Evolutionary conservation across 768 basidiomycete species (phyloP).

Genomic region (Lentinula guzmanii): DNA sequence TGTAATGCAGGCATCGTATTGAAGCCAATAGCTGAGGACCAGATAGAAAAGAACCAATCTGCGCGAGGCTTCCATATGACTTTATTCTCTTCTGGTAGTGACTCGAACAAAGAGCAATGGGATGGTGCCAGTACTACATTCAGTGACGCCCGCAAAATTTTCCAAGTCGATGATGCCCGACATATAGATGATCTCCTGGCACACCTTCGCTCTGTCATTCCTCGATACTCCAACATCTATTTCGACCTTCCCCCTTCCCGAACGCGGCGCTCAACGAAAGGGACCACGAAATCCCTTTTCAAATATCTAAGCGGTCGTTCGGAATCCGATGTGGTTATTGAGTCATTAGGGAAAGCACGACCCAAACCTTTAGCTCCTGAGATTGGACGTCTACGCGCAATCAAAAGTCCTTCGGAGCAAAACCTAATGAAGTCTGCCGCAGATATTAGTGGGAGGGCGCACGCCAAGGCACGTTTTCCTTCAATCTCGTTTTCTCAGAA

Average conservation of each 20-base stretch:
- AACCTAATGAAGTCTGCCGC: slow-evolving; percentile 78
- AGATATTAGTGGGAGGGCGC: slow-evolving; percentile 80
- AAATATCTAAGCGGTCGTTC: slow-evolving; percentile 38
- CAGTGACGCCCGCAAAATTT: slow-evolving; percentile 56
- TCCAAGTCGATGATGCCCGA: slow-evolving; percentile 72
- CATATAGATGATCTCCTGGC: slow-evolving; percentile 50
- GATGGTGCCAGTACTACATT: slow-evolving; percentile 82
- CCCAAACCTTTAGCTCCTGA: slow-evolving; percentile 55
- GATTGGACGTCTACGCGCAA: slow-evolving; percentile 61
- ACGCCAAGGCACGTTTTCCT: slow-evolving; percentile 62
- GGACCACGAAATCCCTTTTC: slow-evolving; percentile 47
- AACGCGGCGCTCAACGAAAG: slow-evolving; percentile 28
- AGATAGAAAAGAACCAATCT: slow-evolving; percentile 61
- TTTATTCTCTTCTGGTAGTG: slow-evolving; percentile 73
- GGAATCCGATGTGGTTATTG: slow-evolving; percentile 49
- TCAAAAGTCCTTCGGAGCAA: slow-evolving; percentile 81
- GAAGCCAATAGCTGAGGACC: background rate
- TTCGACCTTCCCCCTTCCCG: slow-evolving; percentile 35
- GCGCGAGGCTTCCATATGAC: slow-evolving; percentile 82
- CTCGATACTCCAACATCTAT: slow-evolving; percentile 43
- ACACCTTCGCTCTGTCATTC: slow-evolving; percentile 51
- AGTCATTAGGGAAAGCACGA: slow-evolving; percentile 40
- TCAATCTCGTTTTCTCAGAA: background rate
- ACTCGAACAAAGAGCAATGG: slow-evolving; percentile 81
- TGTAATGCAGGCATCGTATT: slow-evolving; percentile 7